Evolutionary conservation across 495 filamentous ascomycete genomes (phyloP), one percentile per base, ranked within the genome.

Genomic region (Penicillium lividum): DNA sequence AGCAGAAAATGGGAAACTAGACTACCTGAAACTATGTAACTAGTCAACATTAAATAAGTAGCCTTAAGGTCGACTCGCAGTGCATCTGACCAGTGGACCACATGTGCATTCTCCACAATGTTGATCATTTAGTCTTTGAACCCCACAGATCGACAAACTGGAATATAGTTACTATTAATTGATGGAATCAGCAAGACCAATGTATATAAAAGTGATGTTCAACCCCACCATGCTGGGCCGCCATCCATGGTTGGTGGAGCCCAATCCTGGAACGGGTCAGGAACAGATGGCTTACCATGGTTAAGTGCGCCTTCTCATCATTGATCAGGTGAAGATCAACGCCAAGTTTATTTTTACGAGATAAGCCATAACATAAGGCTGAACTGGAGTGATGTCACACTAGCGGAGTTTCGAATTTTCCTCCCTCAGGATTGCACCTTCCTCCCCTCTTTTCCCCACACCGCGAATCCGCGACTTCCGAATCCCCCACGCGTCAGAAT

Each of bases 341-440:
- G 54, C 54, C 54, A 57, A 57, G 55, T 25, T 34, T 51, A 25
- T 51, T 22, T 50, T 18, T 56, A 53, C 40, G 46, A 44, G 45
- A 64, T 45, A 29, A 27, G 28, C 47, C 34, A 48, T 62, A 67
- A 22, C 22, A 22, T 22, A 22, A 22, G 22, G 22, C 22, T 22
- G 50, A 51, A 58, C 54, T 60, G 58, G 8, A 25, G 51, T 68
- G 65, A 68, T 65, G 62, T 68, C 65, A 68, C 64, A 7, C 4
- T 11, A 49, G 27, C 28, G 27, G 46, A 29, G 27, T 33, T 7
- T 10, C 4, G 13, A n/a, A 49, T 7, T 49, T 47, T 11, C 13
- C 29, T 46, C 46, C 18, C 36, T 27, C 28, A 38, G 48, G 16
- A 43, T 56, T 53, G 43, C 57, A 38, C 25, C 38, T 54, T 52